Conservation (phyloP, 306 rosid species). For the Prunus campanulata region DNA sequence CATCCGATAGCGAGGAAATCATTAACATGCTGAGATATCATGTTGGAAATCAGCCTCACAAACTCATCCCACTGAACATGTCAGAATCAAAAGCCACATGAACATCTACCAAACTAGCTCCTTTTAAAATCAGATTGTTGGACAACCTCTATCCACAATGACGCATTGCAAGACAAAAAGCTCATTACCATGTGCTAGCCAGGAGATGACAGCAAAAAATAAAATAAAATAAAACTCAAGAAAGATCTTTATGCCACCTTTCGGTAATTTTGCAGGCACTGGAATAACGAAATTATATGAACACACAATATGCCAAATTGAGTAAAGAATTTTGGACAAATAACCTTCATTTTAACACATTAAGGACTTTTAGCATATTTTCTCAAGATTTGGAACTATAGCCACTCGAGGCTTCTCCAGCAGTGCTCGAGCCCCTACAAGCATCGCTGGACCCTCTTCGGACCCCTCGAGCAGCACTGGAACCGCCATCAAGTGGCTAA, state of each 20-base stretch:
- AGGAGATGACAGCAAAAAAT: not conserved
- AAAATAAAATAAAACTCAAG: not conserved
- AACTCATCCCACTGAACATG: not conserved
- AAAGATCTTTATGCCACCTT: not conserved
- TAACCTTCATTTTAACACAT: too few species aligned
- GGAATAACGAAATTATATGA: not conserved
- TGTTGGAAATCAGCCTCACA: not conserved
- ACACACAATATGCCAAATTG: not conserved
- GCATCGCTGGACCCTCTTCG: too few species aligned
- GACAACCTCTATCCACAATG: not conserved
- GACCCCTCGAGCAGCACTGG: too few species aligned
- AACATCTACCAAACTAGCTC: not conserved
- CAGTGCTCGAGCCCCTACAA: too few species aligned
- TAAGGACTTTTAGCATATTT: too few species aligned
- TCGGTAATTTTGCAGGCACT: not conserved
- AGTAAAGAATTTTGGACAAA: too few species aligned
- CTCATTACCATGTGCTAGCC: not conserved
- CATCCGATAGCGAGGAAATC: not conserved
- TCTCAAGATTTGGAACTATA: too few species aligned
- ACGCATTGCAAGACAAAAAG: not conserved
- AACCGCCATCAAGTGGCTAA: too few species aligned
- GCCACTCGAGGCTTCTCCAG: too few species aligned
- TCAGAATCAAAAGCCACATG: not conserved
- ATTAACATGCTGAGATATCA: not conserved
- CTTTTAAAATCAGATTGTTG: not conserved